Evolutionary conservation across 768 basidiomycete genomes (phyloP), one percentile per base, ranked within the genome.

Genomic region (Podaxis sp.): DNA sequence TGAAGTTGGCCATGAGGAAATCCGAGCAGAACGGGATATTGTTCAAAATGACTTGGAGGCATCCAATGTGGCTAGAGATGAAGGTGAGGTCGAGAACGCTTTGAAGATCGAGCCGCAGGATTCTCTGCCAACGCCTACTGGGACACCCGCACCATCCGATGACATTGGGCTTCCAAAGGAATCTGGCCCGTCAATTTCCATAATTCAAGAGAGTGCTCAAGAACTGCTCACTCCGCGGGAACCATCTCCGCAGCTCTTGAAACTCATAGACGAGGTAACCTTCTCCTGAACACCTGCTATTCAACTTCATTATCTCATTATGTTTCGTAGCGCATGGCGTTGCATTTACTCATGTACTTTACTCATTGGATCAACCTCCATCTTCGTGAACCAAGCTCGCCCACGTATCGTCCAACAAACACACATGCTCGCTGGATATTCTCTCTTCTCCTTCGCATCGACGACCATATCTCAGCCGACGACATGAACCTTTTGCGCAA

Each of bases 311-410:
- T 22, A 66, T 15, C 56, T 63, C 69, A 22, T 70, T 65, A 49
- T 56, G 51, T 54, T 56, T 64, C 36, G 17, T 66, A 93, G 91
- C 81, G 83, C 68, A 84, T 80, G 72, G 84, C 89, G 4, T 71
- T 93, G 28, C 91, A 91, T 70, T 79, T 93, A 50, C 74, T 94
- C 63, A 91, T 90, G 89, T 93, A 92, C 72, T 93, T 93, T 72
- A 81, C 85, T 17, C 84, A 92, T 68, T 94, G 91, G 91, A 87
- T 91, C 65, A 87, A 87, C 65, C 62, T 82, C 13, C 80, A 89
- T 64, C 71, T 90, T 6, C 79, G 86, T 51, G 73, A 80, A 24
- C 73, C 72, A 5, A 74, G 78, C 61, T 67, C 76, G 33, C 69
- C 68, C 22, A 65, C 71, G 54, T 77, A 75, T 66, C 71, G 73